Conservation (phyloP, 2,329 filamentous ascomycete genomes). For the Fusarium mexicanum region DNA sequence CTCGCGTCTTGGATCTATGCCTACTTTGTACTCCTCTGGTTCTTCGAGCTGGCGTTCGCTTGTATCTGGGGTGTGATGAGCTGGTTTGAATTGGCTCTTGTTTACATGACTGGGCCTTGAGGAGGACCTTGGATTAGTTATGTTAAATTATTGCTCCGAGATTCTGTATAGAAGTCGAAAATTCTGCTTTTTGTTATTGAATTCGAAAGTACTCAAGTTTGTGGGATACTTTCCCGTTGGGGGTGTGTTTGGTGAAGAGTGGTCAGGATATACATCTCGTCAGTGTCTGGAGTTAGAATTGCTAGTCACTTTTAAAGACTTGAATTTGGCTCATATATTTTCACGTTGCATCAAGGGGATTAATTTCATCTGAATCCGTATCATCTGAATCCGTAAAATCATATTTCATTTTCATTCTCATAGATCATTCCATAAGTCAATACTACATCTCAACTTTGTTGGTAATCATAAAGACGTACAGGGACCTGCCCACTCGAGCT, state of each 20-base stretch:
- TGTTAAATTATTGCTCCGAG: no score
- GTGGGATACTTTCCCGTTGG: accelerated
- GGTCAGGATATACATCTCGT: neutral
- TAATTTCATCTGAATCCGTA: neutral
- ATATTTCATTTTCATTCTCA: no score
- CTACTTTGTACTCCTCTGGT: neutral
- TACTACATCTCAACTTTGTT: accelerated
- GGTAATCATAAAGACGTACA: no score
- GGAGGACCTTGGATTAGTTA: neutral
- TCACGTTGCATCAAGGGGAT: accelerated
- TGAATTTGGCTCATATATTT: neutral
- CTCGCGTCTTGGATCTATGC: neutral
- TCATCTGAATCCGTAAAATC: no score
- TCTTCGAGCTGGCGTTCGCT: neutral
- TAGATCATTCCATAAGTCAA: no score
- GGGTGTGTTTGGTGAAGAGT: neutral
- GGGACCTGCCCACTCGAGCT: neutral
- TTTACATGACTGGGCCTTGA: neutral
- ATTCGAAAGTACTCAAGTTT: neutral
- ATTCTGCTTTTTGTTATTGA: accelerated
- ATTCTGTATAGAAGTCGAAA: accelerated
- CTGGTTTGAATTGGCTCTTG: neutral
- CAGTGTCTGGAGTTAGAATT: neutral
- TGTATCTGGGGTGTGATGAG: neutral
- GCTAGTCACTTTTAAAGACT: neutral